phyloP scores from a whole-genome alignment of 2,329 filamentous ascomycete genomes.

The Aspergillus thermomutatus region DNA sequence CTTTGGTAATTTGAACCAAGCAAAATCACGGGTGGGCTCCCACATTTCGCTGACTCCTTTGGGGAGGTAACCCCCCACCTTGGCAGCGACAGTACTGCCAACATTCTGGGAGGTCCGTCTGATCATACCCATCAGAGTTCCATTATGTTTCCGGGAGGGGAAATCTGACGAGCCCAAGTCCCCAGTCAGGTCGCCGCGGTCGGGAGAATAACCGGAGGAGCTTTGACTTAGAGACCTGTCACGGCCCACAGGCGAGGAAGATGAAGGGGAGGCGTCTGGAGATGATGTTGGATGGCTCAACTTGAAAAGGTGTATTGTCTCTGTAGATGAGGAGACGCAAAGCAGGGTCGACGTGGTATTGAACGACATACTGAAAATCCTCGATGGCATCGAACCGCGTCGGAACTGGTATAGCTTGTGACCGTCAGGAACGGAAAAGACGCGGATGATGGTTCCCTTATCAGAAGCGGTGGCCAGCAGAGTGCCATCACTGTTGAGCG shows the following conservation, averaged over 20 bases:
- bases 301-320: conserved; percentile 96
- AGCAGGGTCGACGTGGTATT: conserved; percentile 90
- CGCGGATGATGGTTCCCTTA: conserved; percentile 94
- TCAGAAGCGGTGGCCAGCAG: conserved; percentile 92
- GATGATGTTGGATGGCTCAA: conserved; percentile 49
- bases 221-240: conserved; percentile 26
- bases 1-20: conserved; percentile 89
- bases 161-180: conserved; percentile 33
- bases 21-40: conserved; percentile 93
- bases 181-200: conserved; percentile 29
- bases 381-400: conserved; percentile 88
- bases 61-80: conserved; percentile 87
- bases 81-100: conserved; percentile 80
- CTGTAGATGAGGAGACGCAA: conserved; percentile 92
- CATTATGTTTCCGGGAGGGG: conserved; percentile 53
- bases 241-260: conserved; percentile 22
- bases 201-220: conserved; percentile 25
- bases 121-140: conserved; percentile 84
- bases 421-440: conserved; percentile 87
- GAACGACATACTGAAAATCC: conserved; percentile 98
- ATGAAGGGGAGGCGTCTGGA: conserved; percentile 23
- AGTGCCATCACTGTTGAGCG: conserved; percentile 88
- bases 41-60: conserved; percentile 96
- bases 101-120: conserved; percentile 94
- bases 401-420: conserved; percentile 96